phyloP scores from a whole-genome alignment of 176 grass and related monocot species.

The Saccharum spontaneum region DNA sequence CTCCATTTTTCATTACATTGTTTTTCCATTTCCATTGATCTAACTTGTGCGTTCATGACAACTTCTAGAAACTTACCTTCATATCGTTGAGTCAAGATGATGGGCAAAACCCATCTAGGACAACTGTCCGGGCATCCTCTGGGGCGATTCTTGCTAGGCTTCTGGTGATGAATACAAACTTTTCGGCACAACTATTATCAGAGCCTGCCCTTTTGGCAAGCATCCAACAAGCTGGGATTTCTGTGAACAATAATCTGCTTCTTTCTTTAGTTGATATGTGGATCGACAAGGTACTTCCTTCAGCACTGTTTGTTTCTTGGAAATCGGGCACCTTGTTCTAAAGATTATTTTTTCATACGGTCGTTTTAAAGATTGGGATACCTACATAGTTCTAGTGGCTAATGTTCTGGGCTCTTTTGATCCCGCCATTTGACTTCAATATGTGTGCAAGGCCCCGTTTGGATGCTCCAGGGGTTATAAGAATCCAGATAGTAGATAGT shows the following conservation, averaged over 20 bases:
- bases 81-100: conserved; percentile 86
- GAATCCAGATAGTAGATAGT: too few species aligned
- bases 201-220: conserved; percentile 60
- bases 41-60: conserved; percentile 31
- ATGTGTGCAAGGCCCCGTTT: background rate
- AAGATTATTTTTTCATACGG: background rate
- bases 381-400: conserved; percentile 5
- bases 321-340: background rate
- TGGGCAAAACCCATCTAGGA: conserved; percentile 78
- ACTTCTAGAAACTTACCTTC: conserved; percentile 86
- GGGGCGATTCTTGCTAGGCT: conserved; percentile 90
- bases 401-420: background rate
- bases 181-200: conserved; percentile 81
- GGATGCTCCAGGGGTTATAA: too few species aligned
- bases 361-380: background rate
- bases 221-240: conserved; percentile 82
- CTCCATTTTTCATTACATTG: conserved; percentile 11
- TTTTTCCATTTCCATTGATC: conserved; percentile 20
- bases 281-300: conserved; percentile 78
- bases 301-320: conserved; percentile 7
- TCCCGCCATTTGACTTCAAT: background rate
- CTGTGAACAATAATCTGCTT: conserved; percentile 78
- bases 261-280: conserved; percentile 89
- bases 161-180: conserved; percentile 96
- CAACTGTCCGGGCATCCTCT: conserved; percentile 73